A percentile compares a stretch with the other conserved stretches of the same genome.
These are phyloP conservation scores for Vigna nakashimae DNA, from an alignment of 306 rosid species.

Conservation along the genomic window DNA sequence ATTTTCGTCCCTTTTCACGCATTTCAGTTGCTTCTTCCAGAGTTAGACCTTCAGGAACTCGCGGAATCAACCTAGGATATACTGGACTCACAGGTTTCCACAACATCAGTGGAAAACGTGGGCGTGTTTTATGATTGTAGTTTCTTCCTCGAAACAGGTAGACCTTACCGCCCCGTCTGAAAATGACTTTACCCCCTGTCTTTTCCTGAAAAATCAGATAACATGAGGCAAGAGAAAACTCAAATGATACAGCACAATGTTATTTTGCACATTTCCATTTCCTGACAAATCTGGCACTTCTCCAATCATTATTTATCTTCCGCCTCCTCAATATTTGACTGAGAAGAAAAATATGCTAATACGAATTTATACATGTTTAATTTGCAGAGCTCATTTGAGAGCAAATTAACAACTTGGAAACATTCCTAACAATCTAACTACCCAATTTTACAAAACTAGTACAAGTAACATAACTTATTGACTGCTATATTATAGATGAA, in stretches of 20 bases:
- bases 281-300: not conserved
- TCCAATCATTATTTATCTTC: not conserved
- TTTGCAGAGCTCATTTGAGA: not conserved
- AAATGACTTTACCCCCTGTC: conserved; percentile 83
- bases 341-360: not conserved
- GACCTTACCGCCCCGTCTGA: conserved; percentile 70
- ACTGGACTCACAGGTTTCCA: conserved; percentile 95
- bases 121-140: conserved; percentile 83
- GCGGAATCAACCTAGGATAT: conserved; percentile 75
- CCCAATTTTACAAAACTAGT: not conserved
- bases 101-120: conserved; percentile 91
- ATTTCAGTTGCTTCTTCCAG: conserved; percentile 69
- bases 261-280: conserved; percentile 22
- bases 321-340: not conserved
- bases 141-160: conserved; percentile 94
- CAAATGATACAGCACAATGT: not conserved
- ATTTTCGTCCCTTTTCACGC: conserved; percentile 78
- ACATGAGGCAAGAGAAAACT: conserved; percentile 19
- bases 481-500: too few species aligned
- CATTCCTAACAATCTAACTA: not conserved
- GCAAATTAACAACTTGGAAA: not conserved
- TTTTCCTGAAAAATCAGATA: conserved; percentile 68
- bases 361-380: not conserved
- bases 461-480: not conserved
- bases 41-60: conserved; percentile 78